phyloP scores from a whole-genome alignment of 257 asterid genomes.

The Solanum raphanifolium region DNA sequence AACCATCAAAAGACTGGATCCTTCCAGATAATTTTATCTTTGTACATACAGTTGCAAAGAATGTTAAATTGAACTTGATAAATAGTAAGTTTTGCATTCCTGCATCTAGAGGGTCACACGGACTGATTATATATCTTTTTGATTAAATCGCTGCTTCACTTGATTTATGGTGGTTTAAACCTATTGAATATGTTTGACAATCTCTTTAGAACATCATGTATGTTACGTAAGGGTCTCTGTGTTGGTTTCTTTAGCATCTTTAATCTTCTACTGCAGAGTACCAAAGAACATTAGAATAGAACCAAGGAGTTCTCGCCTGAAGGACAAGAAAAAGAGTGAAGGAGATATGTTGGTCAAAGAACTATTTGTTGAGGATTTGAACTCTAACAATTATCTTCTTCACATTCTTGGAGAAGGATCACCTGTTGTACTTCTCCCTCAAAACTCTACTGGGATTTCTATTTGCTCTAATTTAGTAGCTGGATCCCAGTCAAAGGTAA shows the following conservation, averaged over 20 bases:
- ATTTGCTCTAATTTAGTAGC: slow-evolving; percentile 15
- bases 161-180: neutral
- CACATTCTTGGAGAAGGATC: slow-evolving; percentile 71
- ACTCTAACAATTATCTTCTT: slow-evolving; percentile 59
- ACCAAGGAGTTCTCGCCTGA: slow-evolving; percentile 87
- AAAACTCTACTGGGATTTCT: slow-evolving; percentile 31
- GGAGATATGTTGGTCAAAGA: slow-evolving; percentile 86
- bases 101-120: neutral
- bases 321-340: slow-evolving; percentile 79
- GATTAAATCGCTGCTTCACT: neutral
- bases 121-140: neutral
- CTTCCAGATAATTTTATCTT: neutral
- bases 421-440: slow-evolving; percentile 68
- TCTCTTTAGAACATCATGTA: neutral
- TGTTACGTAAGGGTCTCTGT: neutral
- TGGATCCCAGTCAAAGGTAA: slow-evolving; percentile 33
- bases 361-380: slow-evolving; percentile 66
- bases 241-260: slow-evolving; percentile 13
- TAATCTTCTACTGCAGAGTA: slow-evolving; percentile 31
- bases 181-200: neutral
- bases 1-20: neutral
- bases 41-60: neutral
- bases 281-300: slow-evolving; percentile 43
- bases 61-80: neutral
- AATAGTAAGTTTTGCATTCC: neutral